Conservation (phyloP, 257 asterid species). For the Solanum sejunctum region DNA sequence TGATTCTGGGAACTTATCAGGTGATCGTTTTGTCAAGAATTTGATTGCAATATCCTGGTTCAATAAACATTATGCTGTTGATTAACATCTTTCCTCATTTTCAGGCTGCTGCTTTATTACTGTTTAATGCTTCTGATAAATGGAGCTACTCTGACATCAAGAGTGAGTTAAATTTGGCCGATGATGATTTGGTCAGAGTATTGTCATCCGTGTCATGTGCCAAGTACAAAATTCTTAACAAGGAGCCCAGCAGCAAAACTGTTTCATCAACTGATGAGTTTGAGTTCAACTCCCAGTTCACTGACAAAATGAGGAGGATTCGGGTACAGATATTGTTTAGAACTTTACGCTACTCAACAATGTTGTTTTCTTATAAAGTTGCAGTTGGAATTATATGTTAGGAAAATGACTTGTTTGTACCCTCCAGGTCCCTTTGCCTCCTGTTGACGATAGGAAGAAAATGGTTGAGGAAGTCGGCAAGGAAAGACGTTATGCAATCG, state of each 20-base stretch:
- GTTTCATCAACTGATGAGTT: slow-evolving; percentile 26
- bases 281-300: slow-evolving; percentile 38
- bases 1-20: slow-evolving; percentile 41
- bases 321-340: slow-evolving; percentile 14
- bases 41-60: not conserved
- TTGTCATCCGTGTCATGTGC: slow-evolving; percentile 46
- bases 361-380: not conserved
- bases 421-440: slow-evolving; percentile 44
- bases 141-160: slow-evolving; percentile 39
- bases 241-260: slow-evolving; percentile 23
- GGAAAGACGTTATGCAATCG: slow-evolving; percentile 38
- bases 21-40: slow-evolving; percentile 2
- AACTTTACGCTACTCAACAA: not conserved
- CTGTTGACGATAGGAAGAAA: slow-evolving; percentile 41
- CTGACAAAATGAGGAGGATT: slow-evolving; percentile 45
- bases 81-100: not conserved
- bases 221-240: slow-evolving; percentile 38
- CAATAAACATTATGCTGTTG: not conserved
- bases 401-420: not conserved
- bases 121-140: slow-evolving; percentile 33
- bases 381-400: not conserved
- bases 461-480: slow-evolving; percentile 37
- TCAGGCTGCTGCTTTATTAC: slow-evolving; percentile 41
- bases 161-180: slow-evolving; percentile 27
- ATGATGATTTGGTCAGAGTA: slow-evolving; percentile 38